These are phyloP conservation scores for Microstroma glucosiphilum DNA, from an alignment of 1,284 basidiomycete species.

Conservation along the genomic window DNA sequence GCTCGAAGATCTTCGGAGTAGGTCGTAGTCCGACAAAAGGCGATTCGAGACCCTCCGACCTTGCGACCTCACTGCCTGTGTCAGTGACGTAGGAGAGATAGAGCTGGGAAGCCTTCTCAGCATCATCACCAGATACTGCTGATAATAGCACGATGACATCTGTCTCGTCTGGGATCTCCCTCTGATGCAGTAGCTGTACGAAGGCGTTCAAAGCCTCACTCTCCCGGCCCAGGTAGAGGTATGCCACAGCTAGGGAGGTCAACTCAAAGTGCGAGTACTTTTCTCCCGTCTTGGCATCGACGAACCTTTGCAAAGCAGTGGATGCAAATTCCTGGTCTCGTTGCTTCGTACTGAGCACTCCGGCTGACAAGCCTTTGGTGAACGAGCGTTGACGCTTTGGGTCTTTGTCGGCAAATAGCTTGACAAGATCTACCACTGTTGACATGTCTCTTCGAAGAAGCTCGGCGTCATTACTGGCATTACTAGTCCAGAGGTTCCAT, in stretches of 20 bases:
- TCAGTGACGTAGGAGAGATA: background rate
- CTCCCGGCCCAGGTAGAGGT: background rate
- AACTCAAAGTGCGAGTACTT: background rate
- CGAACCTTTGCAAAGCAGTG: background rate
- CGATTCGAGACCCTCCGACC: too few species aligned
- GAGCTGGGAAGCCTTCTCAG: background rate
- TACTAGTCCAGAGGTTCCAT: too few species aligned
- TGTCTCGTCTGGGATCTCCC: constrained; percentile 1
- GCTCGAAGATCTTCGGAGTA: background rate
- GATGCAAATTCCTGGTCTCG: background rate
- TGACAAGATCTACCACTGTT: too few species aligned
- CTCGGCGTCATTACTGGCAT: too few species aligned
- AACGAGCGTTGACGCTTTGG: too few species aligned
- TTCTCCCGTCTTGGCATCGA: background rate
- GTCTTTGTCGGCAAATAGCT: too few species aligned
- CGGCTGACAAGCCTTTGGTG: background rate
- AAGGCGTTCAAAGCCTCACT: background rate
- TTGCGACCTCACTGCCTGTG: too few species aligned
- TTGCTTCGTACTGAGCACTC: background rate
- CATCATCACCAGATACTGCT: background rate
- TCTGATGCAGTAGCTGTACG: background rate
- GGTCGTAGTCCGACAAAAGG: background rate
- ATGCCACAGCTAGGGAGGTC: background rate
- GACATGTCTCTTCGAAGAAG: too few species aligned
- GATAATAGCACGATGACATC: background rate